These are phyloP conservation scores for Heterobasidion annosum DNA, from an alignment of 1,284 basidiomycete genomes.

Conservation along the genomic window DNA sequence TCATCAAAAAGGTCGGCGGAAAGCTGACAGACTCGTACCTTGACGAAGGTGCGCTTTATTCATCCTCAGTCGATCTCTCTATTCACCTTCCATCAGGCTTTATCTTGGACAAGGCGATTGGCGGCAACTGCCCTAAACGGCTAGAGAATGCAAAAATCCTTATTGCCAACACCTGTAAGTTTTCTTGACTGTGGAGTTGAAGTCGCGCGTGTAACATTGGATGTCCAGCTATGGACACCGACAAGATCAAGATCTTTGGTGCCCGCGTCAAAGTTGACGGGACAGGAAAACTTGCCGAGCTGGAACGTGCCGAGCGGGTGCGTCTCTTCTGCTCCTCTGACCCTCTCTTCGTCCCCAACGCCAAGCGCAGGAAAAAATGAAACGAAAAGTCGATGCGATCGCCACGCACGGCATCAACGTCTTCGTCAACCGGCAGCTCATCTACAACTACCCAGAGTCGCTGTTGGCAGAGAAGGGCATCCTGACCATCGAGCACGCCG, in stretches of 20 bases:
- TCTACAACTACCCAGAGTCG: constrained; percentile 99
- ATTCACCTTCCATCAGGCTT: constrained; percentile 51
- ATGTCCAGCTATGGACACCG: constrained; percentile 90
- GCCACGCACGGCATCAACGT: constrained; percentile 94
- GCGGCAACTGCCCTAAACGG: constrained; percentile 91
- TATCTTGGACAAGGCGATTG: constrained; percentile 96
- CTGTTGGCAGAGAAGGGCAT: constrained; percentile 92
- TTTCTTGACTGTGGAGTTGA: background rate
- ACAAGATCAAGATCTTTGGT: constrained; percentile 99
- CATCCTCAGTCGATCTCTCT: background rate
- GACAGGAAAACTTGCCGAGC: constrained; percentile 94
- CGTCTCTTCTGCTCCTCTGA: constrained; percentile 7
- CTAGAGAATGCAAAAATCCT: constrained; percentile 95
- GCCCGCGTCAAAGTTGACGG: constrained; percentile 94
- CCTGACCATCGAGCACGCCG: constrained; percentile 96
- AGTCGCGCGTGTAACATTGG: constrained; percentile 1
- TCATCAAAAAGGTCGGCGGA: constrained; percentile 99
- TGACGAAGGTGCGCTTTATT: constrained; percentile 67
- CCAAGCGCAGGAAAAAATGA: constrained; percentile 90
- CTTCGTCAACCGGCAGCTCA: constrained; percentile 97
- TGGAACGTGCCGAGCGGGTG: constrained; percentile 91
- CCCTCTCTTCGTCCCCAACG: constrained; percentile 3
- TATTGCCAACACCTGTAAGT: constrained; percentile 92
- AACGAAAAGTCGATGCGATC: constrained; percentile 93
- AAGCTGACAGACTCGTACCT: constrained; percentile 98